phyloP scores from a whole-genome alignment of 768 basidiomycete genomes.

The Lactarius hengduanensis region DNA sequence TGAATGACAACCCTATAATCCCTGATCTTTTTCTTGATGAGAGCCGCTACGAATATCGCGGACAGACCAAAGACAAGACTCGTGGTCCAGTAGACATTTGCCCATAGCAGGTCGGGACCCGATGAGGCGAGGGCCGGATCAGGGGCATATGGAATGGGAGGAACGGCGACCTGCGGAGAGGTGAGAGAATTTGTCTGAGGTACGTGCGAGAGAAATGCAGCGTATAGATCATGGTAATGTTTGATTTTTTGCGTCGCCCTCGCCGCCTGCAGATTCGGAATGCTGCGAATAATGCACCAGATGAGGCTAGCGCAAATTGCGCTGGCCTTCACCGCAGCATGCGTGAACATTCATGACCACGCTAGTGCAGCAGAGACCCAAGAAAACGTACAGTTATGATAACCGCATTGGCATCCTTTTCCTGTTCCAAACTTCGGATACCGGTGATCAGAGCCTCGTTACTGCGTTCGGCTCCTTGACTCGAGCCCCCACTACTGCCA shows the following conservation, averaged over 20 bases:
- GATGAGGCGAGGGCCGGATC: not conserved
- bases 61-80: constrained; percentile 5
- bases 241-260: not conserved
- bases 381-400: constrained; percentile 10
- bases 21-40: not conserved
- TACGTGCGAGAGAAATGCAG: not conserved
- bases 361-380: not conserved
- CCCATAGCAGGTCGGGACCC: not conserved
- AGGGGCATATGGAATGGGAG: not conserved
- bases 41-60: not conserved
- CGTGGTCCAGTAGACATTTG: constrained; percentile 8
- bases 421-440: not conserved
- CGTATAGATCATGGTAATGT: not conserved
- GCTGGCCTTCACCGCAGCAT: not conserved
- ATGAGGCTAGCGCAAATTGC: not conserved
- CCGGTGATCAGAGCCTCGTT: not conserved
- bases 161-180: not conserved
- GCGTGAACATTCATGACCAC: not conserved
- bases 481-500: not conserved
- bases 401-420: not conserved
- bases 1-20: not conserved
- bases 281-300: not conserved
- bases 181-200: not conserved
- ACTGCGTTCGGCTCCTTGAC: not conserved
- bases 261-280: not conserved